Conservation (phyloP, 441 rosid species). For the Metrosideros polymorpha region DNA sequence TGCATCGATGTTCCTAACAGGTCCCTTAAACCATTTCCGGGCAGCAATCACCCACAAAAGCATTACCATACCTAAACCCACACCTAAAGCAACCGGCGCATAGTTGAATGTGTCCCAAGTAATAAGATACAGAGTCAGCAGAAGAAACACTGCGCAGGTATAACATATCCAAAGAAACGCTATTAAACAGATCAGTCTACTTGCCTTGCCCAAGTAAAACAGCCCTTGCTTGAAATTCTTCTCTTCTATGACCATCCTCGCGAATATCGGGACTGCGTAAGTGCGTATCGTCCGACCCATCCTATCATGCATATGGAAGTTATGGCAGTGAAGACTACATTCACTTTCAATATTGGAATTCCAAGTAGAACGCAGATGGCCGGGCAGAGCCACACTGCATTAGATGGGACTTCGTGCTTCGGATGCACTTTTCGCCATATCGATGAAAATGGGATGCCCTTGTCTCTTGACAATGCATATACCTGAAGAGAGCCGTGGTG, state of each 20-base stretch:
- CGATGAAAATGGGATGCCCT: constrained; percentile 41
- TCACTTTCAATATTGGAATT: constrained; percentile 38
- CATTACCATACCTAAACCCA: constrained; percentile 28
- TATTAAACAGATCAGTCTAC: constrained; percentile 37
- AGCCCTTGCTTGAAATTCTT: constrained; percentile 46
- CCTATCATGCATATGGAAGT: constrained; percentile 52
- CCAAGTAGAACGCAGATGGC: constrained; percentile 45
- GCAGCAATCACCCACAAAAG: constrained; percentile 51
- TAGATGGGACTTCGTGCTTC: constrained; percentile 41
- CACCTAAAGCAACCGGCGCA: constrained; percentile 44
- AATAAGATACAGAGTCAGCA: constrained; percentile 45
- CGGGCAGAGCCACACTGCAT: constrained; percentile 57
- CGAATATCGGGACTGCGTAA: constrained; percentile 50
- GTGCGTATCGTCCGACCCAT: constrained; percentile 58
- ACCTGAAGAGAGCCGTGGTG: constrained; percentile 17
- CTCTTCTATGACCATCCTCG: constrained; percentile 52
- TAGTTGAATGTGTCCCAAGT: constrained; percentile 39
- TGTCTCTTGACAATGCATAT: constrained; percentile 51
- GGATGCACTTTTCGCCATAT: constrained; percentile 49
- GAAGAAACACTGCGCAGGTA: constrained; percentile 43
- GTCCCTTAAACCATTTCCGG: constrained; percentile 55
- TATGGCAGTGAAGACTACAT: constrained; percentile 51
- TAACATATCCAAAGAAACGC: constrained; percentile 56
- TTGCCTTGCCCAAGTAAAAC: constrained; percentile 42
- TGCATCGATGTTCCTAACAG: constrained; percentile 37